phyloP scores from a whole-genome alignment of 129 eudicot species.

The Sambucus nigra region DNA sequence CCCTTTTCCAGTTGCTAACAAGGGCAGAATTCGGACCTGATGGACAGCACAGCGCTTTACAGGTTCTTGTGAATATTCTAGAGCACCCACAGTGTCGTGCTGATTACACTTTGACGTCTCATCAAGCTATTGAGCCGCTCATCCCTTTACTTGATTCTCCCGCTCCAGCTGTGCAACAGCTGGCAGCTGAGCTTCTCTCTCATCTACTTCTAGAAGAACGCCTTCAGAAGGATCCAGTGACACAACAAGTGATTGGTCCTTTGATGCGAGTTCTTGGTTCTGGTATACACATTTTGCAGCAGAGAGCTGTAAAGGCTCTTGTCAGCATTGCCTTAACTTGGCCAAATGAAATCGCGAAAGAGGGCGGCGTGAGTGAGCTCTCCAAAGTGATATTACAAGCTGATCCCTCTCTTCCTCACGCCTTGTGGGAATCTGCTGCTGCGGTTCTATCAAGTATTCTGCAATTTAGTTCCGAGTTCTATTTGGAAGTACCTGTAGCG shows the following conservation, averaged over 20 bases:
- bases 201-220: slow-evolving; percentile 84
- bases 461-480: slow-evolving; percentile 93
- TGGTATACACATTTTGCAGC: slow-evolving; percentile 83
- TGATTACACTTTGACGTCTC: slow-evolving; percentile 67
- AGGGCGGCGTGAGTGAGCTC: slow-evolving; percentile 92
- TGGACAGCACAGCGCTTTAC: slow-evolving; percentile 91
- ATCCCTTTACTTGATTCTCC: slow-evolving; percentile 85
- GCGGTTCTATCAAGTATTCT: slow-evolving; percentile 75
- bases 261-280: slow-evolving; percentile 83
- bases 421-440: slow-evolving; percentile 95
- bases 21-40: slow-evolving; percentile 82
- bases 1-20: slow-evolving; percentile 60
- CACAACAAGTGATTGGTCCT: slow-evolving; percentile 91
- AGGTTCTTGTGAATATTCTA: slow-evolving; percentile 85
- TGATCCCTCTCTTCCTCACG: slow-evolving; percentile 82
- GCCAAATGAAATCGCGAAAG: slow-evolving; percentile 99
- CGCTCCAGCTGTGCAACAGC: slow-evolving; percentile 82
- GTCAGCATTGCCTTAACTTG: slow-evolving; percentile 65
- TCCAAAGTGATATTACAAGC: slow-evolving; percentile 80
- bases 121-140: slow-evolving; percentile 87
- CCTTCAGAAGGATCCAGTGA: slow-evolving; percentile 69
- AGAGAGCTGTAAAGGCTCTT: slow-evolving; percentile 91
- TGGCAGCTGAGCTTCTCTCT: slow-evolving; percentile 94
- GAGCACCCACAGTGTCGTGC: slow-evolving; percentile 97
- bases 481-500: slow-evolving; percentile 89